Percentiles rank a stretch among this genome's conserved stretches.
phyloP scores from a whole-genome alignment of 1,284 basidiomycete species.

The Anthracocystis panici-leucophaei region DNA sequence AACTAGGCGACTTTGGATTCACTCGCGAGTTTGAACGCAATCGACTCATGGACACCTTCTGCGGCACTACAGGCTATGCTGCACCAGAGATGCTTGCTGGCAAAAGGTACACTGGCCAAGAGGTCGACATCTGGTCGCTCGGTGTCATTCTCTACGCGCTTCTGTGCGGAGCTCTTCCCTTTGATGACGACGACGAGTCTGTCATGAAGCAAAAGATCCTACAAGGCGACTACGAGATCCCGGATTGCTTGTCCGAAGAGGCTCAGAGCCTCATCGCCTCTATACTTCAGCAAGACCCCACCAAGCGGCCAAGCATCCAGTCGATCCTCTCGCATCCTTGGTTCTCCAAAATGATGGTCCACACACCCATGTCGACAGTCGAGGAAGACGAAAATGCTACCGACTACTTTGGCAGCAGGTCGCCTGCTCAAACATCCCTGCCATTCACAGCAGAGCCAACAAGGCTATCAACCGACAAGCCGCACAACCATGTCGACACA shows the following conservation, averaged over 20 bases:
- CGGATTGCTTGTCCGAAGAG: conserved; percentile 82
- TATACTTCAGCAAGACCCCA: conserved; percentile 84
- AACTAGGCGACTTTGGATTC: conserved; percentile 93
- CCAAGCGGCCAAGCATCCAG: conserved; percentile 81
- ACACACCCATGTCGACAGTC: conserved; percentile 56
- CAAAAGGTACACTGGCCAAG: conserved; percentile 90
- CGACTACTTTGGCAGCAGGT: conserved; percentile 29
- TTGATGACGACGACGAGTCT: conserved; percentile 94
- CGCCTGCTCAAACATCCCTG: not conserved
- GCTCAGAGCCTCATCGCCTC: conserved; percentile 81
- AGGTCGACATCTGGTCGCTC: conserved; percentile 97
- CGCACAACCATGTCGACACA: not conserved
- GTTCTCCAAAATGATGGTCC: conserved; percentile 74
- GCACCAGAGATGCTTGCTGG: conserved; percentile 94
- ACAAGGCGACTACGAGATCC: conserved; percentile 88
- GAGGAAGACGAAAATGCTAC: conserved; percentile 40
- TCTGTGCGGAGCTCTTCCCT: conserved; percentile 92
- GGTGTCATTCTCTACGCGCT: conserved; percentile 95
- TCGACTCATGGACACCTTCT: conserved; percentile 89
- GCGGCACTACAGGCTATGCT: conserved; percentile 95
- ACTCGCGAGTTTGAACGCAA: conserved; percentile 91
- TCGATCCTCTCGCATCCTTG: conserved; percentile 89
- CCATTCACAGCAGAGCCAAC: not conserved
- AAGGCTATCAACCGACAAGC: not conserved
- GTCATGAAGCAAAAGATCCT: conserved; percentile 90